Percentiles rank a stretch among this genome's conserved stretches.
Conservation (phyloP, 2,329 filamentous ascomycete genomes). For the Pseudocercospora eumusae region DNA sequence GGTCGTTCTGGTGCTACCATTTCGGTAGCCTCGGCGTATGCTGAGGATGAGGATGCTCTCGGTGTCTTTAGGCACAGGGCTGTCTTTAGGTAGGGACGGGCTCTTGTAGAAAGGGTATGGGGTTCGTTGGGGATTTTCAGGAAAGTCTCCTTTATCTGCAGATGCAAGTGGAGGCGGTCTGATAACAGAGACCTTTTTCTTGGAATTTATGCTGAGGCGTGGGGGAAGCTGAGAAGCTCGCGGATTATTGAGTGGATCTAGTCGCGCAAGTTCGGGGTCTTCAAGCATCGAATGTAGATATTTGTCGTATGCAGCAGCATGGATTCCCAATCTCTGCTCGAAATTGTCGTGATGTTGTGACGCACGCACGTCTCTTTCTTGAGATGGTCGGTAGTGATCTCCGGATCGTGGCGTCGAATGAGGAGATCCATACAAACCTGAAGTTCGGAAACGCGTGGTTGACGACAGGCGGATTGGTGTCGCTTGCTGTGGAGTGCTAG, state of each 20-base stretch:
- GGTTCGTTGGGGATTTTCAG: constrained; percentile 37
- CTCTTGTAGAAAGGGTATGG: constrained; percentile 36
- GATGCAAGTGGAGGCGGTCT: constrained; percentile 41
- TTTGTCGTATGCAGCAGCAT: constrained; percentile 39
- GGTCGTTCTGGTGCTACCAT: constrained; percentile 31
- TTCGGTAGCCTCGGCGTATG: constrained; percentile 33
- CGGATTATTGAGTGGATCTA: constrained; percentile 18
- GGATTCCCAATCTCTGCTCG: constrained; percentile 37
- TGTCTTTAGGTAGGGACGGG: constrained; percentile 12
- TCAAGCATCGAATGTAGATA: constrained; percentile 37
- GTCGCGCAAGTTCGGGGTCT: constrained; percentile 26
- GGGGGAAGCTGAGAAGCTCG: constrained; percentile 31
- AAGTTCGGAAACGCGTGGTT: constrained; percentile 16
- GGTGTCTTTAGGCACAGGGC: constrained; percentile 3
- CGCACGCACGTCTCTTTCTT: constrained; percentile 5
- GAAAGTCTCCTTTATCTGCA: constrained; percentile 27
- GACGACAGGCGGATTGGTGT: constrained; percentile 23
- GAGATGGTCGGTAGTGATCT: not conserved
- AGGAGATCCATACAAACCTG: constrained; percentile 16
- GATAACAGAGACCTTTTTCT: constrained; percentile 38
- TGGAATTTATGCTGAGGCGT: constrained; percentile 25
- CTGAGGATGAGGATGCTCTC: constrained; percentile 40
- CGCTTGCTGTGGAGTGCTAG: constrained; percentile 21
- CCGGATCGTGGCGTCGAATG: constrained; percentile 1
- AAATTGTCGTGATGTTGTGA: constrained; percentile 29